Evolutionary conservation across 2,329 filamentous ascomycete species (phyloP), one percentile per base, ranked within the genome.

Genomic region (Tympanopsis confertula): DNA sequence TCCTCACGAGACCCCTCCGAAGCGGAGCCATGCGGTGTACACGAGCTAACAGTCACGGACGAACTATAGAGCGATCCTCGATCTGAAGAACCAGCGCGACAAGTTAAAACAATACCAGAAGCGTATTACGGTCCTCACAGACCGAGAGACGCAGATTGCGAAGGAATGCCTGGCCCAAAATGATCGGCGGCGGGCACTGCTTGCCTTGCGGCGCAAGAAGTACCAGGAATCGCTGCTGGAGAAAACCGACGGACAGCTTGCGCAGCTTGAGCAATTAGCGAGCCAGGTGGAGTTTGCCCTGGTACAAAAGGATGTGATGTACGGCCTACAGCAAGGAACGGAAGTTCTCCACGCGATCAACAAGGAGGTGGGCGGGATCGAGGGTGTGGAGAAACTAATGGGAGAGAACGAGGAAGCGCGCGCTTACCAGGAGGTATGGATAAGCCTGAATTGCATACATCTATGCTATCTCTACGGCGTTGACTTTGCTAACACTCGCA

Each of bases 31-130:
- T n/a, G n/a, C n/a, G n/a, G n/a, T n/a, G n/a, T n/a, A n/a, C n/a
- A n/a, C n/a, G n/a, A n/a, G n/a, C n/a, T n/a, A n/a, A n/a, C n/a
- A n/a, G n/a, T n/a, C n/a, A n/a, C n/a, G n/a, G n/a, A 10, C 22
- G 7, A 26, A 26, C n/a, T 7, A 7, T 26, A 95, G 88, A 66
- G 89, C 89, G 42, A 95, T 96, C 61, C 82, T 96, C 53, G 88
- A 96, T 63, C 83, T 96, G 66, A 96, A 96, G 67, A 86, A 78
- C 62, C 89, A 96, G 66, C 88, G 91, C 59, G 91, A 98, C 69
- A 93, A 87, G 60, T 80, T 98, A 3, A 88, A 93, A 53, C 87
- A 94, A 58, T 96, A 96, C 66, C 89, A 95, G 61, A 82, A 83
- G 52, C 83, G 85, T 51, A 91, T 98, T 54, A 82, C 79, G 24